Evolutionary conservation across 2,329 filamentous ascomycete genomes (phyloP).

Genomic region (Aspergillus sp.): DNA sequence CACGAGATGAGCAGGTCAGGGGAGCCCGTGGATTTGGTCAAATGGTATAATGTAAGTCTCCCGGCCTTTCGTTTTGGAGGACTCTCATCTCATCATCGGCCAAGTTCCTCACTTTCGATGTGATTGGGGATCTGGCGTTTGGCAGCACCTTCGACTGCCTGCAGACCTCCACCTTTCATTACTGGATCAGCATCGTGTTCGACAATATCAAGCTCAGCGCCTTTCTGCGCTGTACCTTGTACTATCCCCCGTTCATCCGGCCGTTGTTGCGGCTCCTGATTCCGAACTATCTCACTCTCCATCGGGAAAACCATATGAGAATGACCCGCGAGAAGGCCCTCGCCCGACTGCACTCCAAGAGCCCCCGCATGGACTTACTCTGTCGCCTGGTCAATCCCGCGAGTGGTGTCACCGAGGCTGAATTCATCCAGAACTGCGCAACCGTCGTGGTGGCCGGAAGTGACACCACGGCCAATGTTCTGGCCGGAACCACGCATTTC

Average conservation of each 20-base stretch:
- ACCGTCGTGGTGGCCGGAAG: no score
- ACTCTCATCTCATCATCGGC: no score
- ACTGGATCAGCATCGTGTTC: slow-evolving; percentile 2
- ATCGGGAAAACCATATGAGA: no score
- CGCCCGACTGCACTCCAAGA: no score
- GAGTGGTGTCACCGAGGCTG: no score
- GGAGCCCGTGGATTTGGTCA: slow-evolving; percentile 3
- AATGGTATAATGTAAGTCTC: slow-evolving; percentile 4
- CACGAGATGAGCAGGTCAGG: slow-evolving; percentile 2
- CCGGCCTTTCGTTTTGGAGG: no score
- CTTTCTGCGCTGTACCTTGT: no score
- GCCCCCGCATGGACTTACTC: no score
- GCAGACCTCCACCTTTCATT: slow-evolving; percentile 1
- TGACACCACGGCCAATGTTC: slow-evolving; percentile 33
- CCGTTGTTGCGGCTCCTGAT: not conserved
- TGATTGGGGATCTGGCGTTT: slow-evolving; percentile 8
- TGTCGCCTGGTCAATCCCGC: no score
- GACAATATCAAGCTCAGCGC: not conserved
- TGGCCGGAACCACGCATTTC: slow-evolving; percentile 35
- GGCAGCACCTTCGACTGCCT: slow-evolving; percentile 5
- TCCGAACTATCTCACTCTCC: not conserved
- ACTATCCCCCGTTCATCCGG: not conserved
- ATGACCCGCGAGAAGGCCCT: no score
- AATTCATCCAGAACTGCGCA: no score
- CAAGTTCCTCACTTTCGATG: slow-evolving; percentile 5